phyloP scores from a whole-genome alignment of 768 basidiomycete genomes.

The Boletus sensibilis region DNA sequence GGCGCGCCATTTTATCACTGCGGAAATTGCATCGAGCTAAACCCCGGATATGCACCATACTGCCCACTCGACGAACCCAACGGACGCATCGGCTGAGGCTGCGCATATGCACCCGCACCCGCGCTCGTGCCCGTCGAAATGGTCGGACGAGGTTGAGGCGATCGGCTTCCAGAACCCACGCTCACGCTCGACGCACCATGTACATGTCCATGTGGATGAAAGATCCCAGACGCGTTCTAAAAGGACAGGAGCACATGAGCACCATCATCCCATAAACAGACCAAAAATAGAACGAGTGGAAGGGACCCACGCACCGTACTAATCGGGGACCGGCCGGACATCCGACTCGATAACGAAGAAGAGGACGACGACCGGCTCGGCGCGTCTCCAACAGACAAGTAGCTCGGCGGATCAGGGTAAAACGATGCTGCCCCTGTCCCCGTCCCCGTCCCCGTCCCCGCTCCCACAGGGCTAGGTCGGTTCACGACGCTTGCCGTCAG shows the following conservation, averaged over 20 bases:
- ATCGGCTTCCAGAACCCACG: slow-evolving; percentile 12
- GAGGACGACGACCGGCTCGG: slow-evolving; percentile 35
- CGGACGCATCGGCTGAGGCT: slow-evolving; percentile 26
- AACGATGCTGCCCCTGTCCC: slow-evolving; percentile 8
- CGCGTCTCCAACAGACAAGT: slow-evolving; percentile 21
- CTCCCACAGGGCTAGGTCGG: slow-evolving; percentile 15
- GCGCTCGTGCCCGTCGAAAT: slow-evolving; percentile 6
- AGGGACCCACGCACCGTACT: slow-evolving; percentile 20
- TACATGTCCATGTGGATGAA: slow-evolving; percentile 23
- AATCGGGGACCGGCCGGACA: slow-evolving; percentile 33
- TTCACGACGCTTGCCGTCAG: slow-evolving; percentile 25
- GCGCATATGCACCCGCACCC: slow-evolving; percentile 17
- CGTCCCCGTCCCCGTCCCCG: slow-evolving; percentile 1
- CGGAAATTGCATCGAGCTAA: slow-evolving; percentile 27
- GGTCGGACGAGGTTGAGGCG: slow-evolving; percentile 21
- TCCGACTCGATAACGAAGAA: slow-evolving; percentile 34
- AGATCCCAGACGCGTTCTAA: slow-evolving; percentile 26
- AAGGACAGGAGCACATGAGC: slow-evolving; percentile 3
- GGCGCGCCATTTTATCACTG: background rate
- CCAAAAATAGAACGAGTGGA: background rate
- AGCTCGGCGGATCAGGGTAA: slow-evolving; percentile 26
- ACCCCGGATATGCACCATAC: slow-evolving; percentile 23
- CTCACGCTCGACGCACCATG: slow-evolving; percentile 10
- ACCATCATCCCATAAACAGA: background rate
- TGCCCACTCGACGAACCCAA: slow-evolving; percentile 9